Conservation (phyloP, 306 rosid genomes). For the Potentilla sterilis region DNA sequence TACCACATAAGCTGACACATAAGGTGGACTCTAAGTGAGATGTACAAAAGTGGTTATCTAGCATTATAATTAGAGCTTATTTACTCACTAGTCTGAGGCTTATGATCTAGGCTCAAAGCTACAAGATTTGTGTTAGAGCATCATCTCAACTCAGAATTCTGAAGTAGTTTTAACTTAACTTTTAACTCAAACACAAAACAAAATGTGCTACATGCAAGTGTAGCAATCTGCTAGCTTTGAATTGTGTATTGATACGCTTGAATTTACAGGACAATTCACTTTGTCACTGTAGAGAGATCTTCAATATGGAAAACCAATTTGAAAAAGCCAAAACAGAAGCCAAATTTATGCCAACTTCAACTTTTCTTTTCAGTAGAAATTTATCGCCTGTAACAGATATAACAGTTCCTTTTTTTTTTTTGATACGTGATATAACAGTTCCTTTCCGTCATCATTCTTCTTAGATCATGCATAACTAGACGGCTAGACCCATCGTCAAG, state of each 20-base stretch:
- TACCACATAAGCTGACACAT: no score
- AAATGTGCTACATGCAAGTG: background rate
- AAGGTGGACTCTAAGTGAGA: no score
- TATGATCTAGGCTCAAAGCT: background rate
- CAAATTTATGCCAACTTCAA: background rate
- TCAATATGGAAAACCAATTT: background rate
- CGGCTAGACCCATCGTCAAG: background rate
- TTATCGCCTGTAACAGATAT: no score
- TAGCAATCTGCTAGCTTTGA: background rate
- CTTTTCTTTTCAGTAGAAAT: background rate
- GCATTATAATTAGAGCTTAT: constrained; percentile 1
- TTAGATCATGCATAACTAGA: background rate
- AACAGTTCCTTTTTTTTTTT: no score
- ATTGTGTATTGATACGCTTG: background rate
- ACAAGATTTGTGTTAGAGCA: background rate
- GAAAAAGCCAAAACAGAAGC: background rate
- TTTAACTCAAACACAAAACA: background rate
- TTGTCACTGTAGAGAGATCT: background rate
- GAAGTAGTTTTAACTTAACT: background rate
- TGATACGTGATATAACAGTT: no score
- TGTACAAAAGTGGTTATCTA: no score
- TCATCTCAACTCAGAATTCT: background rate
- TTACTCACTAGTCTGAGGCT: background rate
- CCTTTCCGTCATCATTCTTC: background rate
- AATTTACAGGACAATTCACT: background rate